These are phyloP conservation scores for Sporobolomyces roseus DNA, from an alignment of 768 basidiomycete genomes.

Conservation along the genomic window DNA sequence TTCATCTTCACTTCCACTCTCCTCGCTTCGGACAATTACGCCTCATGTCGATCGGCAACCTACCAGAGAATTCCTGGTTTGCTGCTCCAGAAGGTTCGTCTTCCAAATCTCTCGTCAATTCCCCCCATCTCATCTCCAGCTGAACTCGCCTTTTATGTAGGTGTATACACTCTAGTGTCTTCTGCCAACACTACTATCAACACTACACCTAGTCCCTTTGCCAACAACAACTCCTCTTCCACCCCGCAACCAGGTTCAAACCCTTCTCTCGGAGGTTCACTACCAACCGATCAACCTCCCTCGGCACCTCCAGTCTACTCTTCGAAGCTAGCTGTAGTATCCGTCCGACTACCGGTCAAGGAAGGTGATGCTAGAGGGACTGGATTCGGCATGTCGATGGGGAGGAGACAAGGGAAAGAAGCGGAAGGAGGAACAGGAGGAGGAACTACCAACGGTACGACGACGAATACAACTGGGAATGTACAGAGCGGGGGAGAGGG, in stretches of 20 bases:
- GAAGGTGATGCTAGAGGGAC: not conserved
- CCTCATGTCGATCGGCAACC: constrained; percentile 1
- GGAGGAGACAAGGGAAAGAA: not conserved
- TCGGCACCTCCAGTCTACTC: constrained; percentile 20
- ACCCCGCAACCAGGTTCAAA: not conserved
- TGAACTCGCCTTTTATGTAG: not conserved
- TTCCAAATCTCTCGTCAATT: too few relatives aligned
- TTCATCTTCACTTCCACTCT: too few relatives aligned
- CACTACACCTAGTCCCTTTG: constrained; percentile 45
- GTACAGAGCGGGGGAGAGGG: too few relatives aligned
- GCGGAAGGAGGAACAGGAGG: not conserved
- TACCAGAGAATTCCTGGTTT: constrained; percentile 27
- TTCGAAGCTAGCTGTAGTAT: constrained; percentile 14
- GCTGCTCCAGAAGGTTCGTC: constrained; percentile 25
- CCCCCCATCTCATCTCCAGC: not conserved
- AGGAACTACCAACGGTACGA: not conserved
- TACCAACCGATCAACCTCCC: not conserved
- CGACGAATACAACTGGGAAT: too few relatives aligned
- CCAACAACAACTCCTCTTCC: constrained; percentile 51
- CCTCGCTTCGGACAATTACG: too few relatives aligned
- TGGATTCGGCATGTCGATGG: constrained; percentile 35
- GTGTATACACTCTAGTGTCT: constrained; percentile 34
- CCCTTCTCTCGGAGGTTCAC: not conserved
- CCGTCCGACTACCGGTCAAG: constrained; percentile 20
- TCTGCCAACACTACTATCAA: constrained; percentile 3